A percentile compares a stretch with the other conserved stretches of the same genome.
These are phyloP conservation scores for Kurtzmaniella natalensis DNA, from an alignment of 1,139 yeast genomes.

Conservation along the genomic window DNA sequence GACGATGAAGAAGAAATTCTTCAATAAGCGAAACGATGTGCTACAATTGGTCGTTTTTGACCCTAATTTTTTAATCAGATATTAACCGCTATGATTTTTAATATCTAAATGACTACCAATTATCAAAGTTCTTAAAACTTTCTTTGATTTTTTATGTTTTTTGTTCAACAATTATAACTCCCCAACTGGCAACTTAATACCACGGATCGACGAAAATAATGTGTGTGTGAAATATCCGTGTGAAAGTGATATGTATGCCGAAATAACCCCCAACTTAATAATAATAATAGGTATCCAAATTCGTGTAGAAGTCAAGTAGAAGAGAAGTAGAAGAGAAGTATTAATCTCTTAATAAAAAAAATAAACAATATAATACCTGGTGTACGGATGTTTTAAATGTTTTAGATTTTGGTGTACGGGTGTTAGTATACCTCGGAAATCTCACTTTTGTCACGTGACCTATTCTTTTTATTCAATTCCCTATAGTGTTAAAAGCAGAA, in stretches of 20 bases:
- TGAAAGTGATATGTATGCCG: conserved; percentile 3
- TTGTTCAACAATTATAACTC: conserved; percentile 1
- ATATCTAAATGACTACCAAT: neutral
- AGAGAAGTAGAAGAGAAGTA: no score
- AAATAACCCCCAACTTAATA: conserved; percentile 1
- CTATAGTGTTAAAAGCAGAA: no score
- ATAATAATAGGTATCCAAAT: conserved; percentile 1
- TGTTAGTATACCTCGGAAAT: no score
- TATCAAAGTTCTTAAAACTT: neutral
- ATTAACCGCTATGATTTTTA: neutral
- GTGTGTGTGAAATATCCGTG: conserved; percentile 8
- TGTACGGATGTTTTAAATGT: no score
- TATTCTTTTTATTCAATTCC: conserved; percentile 5
- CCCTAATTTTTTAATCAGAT: neutral
- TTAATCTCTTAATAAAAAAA: no score
- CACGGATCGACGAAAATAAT: conserved; percentile 6
- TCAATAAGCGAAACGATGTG: no score
- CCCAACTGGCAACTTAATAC: conserved; percentile 1
- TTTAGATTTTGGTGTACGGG: no score
- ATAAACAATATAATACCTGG: no score
- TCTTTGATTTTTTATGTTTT: conserved; percentile 1
- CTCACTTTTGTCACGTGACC: no score
- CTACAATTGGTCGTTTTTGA: no score
- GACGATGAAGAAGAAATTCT: conserved; percentile 30
- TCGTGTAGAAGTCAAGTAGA: no score